Conservation (phyloP, 2,329 filamentous ascomycete species). For the Fusarium pseudocircinatum region DNA sequence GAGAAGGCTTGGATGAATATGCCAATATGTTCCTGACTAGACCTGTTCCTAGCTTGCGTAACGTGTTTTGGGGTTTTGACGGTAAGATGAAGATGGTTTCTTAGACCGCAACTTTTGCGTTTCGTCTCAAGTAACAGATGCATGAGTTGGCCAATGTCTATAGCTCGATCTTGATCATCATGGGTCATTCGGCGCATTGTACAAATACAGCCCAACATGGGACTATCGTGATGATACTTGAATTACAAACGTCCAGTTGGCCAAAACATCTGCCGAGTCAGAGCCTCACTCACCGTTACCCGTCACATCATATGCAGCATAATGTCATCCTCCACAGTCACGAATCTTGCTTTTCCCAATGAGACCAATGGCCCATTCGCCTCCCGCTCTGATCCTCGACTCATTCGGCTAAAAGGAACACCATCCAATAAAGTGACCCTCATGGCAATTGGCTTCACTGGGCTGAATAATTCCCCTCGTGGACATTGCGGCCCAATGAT, state of each 20-base stretch:
- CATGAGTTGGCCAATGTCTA: background rate
- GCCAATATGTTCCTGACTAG: constrained; percentile 24
- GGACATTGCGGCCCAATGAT: constrained; percentile 41
- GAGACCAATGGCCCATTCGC: constrained; percentile 5
- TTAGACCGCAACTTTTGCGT: background rate
- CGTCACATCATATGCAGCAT: constrained; percentile 24
- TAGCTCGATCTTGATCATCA: background rate
- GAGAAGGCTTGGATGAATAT: background rate
- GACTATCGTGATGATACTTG: background rate
- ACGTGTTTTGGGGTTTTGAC: constrained; percentile 6
- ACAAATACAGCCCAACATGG: background rate
- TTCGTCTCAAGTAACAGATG: too few species aligned
- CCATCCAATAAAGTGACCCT: background rate
- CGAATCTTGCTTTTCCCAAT: constrained; percentile 1
- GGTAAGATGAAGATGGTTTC: background rate
- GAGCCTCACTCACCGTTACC: constrained; percentile 11
- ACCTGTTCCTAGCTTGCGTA: constrained; percentile 26
- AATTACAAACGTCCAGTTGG: constrained; percentile 5
- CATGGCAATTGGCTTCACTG: background rate
- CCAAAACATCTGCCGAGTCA: constrained; percentile 25
- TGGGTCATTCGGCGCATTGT: background rate
- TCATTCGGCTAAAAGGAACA: background rate
- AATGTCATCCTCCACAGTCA: constrained; percentile 18
- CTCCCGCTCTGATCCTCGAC: constrained; percentile 13
- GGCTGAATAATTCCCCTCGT: constrained; percentile 19